Percentiles rank a stretch among this genome's conserved stretches.
Conservation (phyloP, 805 yeast species). For the Candida easanensis region DNA sequence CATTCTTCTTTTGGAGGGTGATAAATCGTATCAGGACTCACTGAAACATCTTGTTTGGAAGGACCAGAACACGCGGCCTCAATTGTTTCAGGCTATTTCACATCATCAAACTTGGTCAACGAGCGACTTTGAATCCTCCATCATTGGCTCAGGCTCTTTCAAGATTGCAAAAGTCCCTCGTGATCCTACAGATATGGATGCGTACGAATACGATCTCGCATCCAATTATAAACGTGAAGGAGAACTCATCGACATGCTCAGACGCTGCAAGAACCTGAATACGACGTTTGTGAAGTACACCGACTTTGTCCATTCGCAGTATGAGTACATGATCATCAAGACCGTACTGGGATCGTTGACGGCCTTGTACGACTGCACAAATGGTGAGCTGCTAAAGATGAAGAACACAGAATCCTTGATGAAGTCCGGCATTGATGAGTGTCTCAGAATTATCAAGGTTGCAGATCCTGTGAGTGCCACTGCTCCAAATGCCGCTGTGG, state of each 20-base stretch:
- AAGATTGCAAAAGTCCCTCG: constrained; percentile 48
- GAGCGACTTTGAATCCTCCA: constrained; percentile 37
- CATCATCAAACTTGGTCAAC: constrained; percentile 62
- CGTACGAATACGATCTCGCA: constrained; percentile 24
- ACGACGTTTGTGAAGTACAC: constrained; percentile 31
- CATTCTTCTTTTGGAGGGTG: constrained; percentile 64
- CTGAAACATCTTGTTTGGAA: constrained; percentile 56
- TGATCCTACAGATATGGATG: constrained; percentile 8
- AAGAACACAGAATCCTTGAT: constrained; percentile 35
- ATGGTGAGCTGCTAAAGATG: constrained; percentile 56
- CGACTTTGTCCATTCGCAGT: constrained; percentile 47
- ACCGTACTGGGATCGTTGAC: constrained; percentile 70
- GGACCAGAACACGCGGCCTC: constrained; percentile 43
- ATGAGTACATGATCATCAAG: constrained; percentile 64
- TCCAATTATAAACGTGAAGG: constrained; percentile 25
- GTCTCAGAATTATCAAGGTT: constrained; percentile 37
- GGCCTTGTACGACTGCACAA: constrained; percentile 59
- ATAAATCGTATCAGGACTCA: constrained; percentile 51
- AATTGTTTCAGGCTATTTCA: constrained; percentile 44
- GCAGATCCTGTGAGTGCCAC: constrained; percentile 16
- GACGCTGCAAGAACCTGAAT: constrained; percentile 28
- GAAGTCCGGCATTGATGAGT: constrained; percentile 46
- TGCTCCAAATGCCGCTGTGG: constrained; percentile 25
- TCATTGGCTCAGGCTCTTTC: constrained; percentile 56
- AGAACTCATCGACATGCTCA: constrained; percentile 24